Base-by-base conservation (phyloP, 306 rosid species). In the Vicia faba region DNA sequence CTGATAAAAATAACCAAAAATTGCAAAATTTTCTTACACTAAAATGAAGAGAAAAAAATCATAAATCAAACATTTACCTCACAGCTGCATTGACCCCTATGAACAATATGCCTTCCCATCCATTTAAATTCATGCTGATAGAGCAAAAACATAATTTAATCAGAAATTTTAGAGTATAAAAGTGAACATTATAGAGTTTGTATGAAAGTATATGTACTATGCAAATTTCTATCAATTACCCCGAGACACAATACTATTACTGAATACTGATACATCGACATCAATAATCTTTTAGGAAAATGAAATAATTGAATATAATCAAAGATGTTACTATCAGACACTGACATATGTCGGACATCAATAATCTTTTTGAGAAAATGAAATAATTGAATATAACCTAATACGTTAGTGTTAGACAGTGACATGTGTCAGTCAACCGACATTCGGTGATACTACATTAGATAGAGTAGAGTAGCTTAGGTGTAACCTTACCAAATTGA, bases 81-180 rank as follows among this genome's bases (percentile, higher is more conserved):
- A 93, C 73, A 19, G 99, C 99, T 82, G 99, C 97, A 85, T 93
- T 88, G 75, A 93, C 76, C 72, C 99, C 99, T 75, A 93, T 90
- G 54, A 90, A 93, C 78, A 93, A 44, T 93, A 93, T 93, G 69
- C 99, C 96, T 84, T 90, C 99, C 96, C 97, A 90, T 14, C 99
- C 99, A 70, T 93, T 88, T 33, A 93, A 31, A 64, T 90, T 93
- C 99, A 93, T 90, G 85, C 99, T 93, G 89, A 67, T 78, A 75
- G 20, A 61, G 19, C 64, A 46, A 40, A 66, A 28, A 55, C 16
- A 71, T 8, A 56, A 56, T 13, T 39, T 49, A 57, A 59, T 57
- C 11, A 57, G n/a, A 2, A 51, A 25, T 57, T 36, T 23, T 28
- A 40, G 44, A 13, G 38, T 53, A 51, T 10, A 29, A 2, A 43